Evolutionary conservation across 2,329 filamentous ascomycete genomes (phyloP).

Genomic region (Cyphellophora attinorum): DNA sequence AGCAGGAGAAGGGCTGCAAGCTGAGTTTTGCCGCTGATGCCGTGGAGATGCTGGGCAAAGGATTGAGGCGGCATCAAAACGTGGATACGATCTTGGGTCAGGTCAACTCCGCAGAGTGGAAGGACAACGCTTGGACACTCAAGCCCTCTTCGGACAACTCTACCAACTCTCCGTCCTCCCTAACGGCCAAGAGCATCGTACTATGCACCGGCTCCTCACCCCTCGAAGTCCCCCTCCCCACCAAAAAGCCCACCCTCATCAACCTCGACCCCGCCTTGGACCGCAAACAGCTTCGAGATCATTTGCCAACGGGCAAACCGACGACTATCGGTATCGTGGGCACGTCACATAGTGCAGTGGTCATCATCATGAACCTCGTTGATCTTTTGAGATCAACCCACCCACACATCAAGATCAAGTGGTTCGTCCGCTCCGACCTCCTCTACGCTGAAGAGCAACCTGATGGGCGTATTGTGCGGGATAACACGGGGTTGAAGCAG

Average conservation of each 20-base stretch:
- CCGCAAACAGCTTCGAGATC: conserved; percentile 37
- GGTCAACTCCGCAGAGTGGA: conserved; percentile 25
- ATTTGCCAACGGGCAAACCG: conserved; percentile 25
- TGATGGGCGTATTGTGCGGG: conserved; percentile 54
- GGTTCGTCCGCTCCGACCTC: conserved; percentile 53
- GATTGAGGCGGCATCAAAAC: conserved; percentile 27
- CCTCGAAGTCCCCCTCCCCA: conserved; percentile 33
- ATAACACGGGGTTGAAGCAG: conserved; percentile 58
- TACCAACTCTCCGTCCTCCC: conserved; percentile 21
- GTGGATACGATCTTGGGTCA: conserved; percentile 25
- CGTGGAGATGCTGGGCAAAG: conserved; percentile 35
- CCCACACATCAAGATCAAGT: conserved; percentile 46
- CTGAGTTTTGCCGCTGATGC: conserved; percentile 51
- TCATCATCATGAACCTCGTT: conserved; percentile 53
- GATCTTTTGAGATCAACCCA: conserved; percentile 43
- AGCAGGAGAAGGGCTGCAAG: conserved; percentile 48
- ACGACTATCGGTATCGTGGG: conserved; percentile 49
- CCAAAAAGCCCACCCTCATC: conserved; percentile 30
- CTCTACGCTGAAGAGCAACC: conserved; percentile 50
- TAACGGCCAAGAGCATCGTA: conserved; percentile 38
- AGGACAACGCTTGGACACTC: conserved; percentile 20
- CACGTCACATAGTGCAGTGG: conserved; percentile 54
- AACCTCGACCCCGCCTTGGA: conserved; percentile 48
- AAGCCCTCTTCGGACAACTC: conserved; percentile 14
- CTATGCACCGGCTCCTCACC: conserved; percentile 52